Percentiles rank a stretch among this genome's conserved stretches.
Evolutionary conservation across 2,329 filamentous ascomycete species (phyloP).

Genomic region (Epicoccum sorghinum): DNA sequence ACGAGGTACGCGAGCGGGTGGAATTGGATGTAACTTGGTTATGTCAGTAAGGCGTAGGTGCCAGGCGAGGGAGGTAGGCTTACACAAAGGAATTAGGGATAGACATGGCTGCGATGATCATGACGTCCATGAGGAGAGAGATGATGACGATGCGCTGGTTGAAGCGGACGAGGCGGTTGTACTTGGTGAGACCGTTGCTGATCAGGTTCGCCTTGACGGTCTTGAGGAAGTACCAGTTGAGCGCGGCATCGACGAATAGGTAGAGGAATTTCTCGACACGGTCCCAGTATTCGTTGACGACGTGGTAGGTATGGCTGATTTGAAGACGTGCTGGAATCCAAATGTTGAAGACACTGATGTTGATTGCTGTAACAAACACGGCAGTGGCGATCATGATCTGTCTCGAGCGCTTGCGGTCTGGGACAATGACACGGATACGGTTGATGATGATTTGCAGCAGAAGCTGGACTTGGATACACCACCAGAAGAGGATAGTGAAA

Average conservation of each 20-base stretch:
- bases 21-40: constrained; percentile 54
- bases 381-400: constrained; percentile 48
- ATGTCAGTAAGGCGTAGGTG: background rate
- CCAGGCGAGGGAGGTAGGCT: constrained; percentile 1
- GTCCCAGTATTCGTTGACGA: constrained; percentile 49
- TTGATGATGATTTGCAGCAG: constrained; percentile 52
- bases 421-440: constrained; percentile 45
- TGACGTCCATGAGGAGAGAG: constrained; percentile 58
- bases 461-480: constrained; percentile 48
- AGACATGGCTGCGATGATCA: constrained; percentile 56
- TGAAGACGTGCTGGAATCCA: constrained; percentile 51
- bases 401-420: constrained; percentile 37
- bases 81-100: constrained; percentile 55
- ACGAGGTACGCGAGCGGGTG: constrained; percentile 58
- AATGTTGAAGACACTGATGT: constrained; percentile 48
- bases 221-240: constrained; percentile 51
- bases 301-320: constrained; percentile 34
- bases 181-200: constrained; percentile 58
- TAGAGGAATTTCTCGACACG: constrained; percentile 48
- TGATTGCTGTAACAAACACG: constrained; percentile 45
- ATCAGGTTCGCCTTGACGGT: constrained; percentile 56
- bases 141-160: constrained; percentile 58
- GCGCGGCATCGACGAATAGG: constrained; percentile 42
- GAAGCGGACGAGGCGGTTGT: constrained; percentile 57
- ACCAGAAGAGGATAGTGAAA: constrained; percentile 44